phyloP scores from a whole-genome alignment of 108 stramenopile genomes.

The Schizochytrium sp. region DNA sequence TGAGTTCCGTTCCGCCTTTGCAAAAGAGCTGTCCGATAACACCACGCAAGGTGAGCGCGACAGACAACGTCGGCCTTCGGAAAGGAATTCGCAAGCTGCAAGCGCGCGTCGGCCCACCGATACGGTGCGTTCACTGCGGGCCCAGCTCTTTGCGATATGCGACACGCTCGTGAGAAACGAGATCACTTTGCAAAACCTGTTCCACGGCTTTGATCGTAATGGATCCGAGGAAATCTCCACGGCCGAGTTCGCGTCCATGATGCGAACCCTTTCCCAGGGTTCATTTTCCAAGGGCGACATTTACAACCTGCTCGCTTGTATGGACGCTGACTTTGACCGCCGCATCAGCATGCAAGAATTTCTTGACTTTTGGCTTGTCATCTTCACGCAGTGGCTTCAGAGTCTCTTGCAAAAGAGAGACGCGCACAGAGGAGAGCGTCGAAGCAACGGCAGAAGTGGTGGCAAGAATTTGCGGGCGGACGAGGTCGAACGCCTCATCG shows the following conservation, averaged over 20 bases:
- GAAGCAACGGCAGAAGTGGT: background rate
- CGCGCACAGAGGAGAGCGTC: background rate
- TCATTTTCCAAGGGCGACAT: background rate
- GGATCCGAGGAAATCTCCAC: background rate
- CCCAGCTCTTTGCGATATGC: background rate
- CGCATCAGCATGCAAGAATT: background rate
- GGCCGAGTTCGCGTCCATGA: background rate
- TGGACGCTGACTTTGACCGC: background rate
- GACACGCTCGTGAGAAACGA: background rate
- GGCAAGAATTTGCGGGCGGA: background rate
- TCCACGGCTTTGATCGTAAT: background rate
- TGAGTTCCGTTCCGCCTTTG: background rate
- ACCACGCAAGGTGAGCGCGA: background rate
- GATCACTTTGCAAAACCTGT: background rate
- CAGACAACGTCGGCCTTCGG: background rate
- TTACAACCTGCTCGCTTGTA: background rate
- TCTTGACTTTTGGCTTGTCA: background rate
- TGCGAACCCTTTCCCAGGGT: background rate
- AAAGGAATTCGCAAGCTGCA: background rate
- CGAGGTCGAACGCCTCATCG: background rate
- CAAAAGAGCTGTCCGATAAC: background rate
- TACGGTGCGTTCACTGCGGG: background rate
- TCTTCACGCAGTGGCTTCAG: conserved; percentile 2
- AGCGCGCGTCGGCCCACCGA: background rate
- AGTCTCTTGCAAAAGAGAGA: too few species aligned